phyloP scores from a whole-genome alignment of 805 yeast genomes.

The Lachancea lanzarotensis region DNA sequence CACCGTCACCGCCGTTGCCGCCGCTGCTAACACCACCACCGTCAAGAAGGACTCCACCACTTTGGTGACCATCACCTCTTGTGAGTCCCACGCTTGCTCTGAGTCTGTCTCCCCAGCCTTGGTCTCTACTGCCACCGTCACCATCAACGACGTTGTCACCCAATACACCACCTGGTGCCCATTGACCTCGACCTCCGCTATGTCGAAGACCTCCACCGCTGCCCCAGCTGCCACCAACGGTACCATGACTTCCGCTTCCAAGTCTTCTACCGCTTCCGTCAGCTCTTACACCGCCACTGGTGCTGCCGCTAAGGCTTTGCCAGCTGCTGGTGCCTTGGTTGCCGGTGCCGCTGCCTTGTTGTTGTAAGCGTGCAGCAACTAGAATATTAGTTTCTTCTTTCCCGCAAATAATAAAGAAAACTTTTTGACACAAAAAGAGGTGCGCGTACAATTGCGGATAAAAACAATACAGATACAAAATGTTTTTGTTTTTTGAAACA shows the following conservation, averaged over 20 bases:
- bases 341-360: conserved; percentile 46
- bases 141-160: conserved; percentile 32
- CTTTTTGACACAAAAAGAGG: not conserved
- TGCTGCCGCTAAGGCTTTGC: conserved; percentile 41
- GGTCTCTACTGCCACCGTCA: conserved; percentile 33
- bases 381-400: not conserved
- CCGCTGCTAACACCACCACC: conserved; percentile 23
- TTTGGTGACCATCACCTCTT: conserved; percentile 33
- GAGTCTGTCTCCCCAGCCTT: conserved; percentile 32
- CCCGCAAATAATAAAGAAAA: not conserved
- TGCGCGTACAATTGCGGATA: not conserved
- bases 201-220: conserved; percentile 12
- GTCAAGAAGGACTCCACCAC: conserved; percentile 27
- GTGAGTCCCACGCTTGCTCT: conserved; percentile 29
- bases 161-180: conserved; percentile 37
- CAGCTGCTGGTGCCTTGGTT: conserved; percentile 43
- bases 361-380: conserved; percentile 29
- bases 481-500: not conserved
- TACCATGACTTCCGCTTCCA: not conserved
- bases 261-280: conserved; percentile 10
- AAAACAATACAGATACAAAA: too few relatives aligned
- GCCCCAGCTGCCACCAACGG: not conserved
- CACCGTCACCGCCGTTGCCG: conserved; percentile 19
- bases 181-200: conserved; percentile 22
- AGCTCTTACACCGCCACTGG: conserved; percentile 37